Percentiles rank a stretch among this genome's conserved stretches.
These are phyloP conservation scores for Solanum chaucha DNA, from an alignment of 257 asterid genomes.

Conservation along the genomic window DNA sequence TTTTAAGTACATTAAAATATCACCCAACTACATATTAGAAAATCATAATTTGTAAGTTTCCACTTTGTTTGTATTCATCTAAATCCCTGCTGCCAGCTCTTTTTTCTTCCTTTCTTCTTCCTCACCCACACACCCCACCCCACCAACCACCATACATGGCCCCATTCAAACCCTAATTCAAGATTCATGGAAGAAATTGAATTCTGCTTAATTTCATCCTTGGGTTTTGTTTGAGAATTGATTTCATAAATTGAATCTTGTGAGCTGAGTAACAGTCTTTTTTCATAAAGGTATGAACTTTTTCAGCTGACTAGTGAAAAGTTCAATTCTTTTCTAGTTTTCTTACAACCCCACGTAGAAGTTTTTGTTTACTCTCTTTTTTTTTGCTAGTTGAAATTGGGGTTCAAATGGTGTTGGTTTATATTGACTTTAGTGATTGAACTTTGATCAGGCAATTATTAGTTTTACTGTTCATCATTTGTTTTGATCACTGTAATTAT, in stretches of 20 bases:
- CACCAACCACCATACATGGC: background rate
- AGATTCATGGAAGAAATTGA: background rate
- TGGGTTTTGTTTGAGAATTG: background rate
- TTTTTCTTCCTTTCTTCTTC: background rate
- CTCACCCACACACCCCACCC: background rate
- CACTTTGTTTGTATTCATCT: background rate
- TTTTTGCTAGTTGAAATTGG: background rate
- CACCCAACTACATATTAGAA: background rate
- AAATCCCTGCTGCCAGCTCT: constrained; percentile 9
- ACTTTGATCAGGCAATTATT: background rate
- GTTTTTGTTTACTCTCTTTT: background rate
- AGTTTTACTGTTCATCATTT: background rate
- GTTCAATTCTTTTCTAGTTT: background rate
- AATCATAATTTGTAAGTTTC: constrained; percentile 3
- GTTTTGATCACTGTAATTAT: background rate
- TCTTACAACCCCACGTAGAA: background rate
- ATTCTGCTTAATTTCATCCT: background rate
- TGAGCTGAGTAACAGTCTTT: background rate
- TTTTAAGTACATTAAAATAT: background rate
- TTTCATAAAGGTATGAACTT: background rate
- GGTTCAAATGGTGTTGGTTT: background rate
- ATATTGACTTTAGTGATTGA: background rate
- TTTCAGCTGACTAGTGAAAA: background rate
- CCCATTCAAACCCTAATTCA: background rate
- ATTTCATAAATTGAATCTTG: background rate